Percentiles rank a stretch among this genome's conserved stretches.
These are phyloP conservation scores for Vanderwaltozyma yarrowii DNA, from an alignment of 805 yeast genomes.

Conservation along the genomic window DNA sequence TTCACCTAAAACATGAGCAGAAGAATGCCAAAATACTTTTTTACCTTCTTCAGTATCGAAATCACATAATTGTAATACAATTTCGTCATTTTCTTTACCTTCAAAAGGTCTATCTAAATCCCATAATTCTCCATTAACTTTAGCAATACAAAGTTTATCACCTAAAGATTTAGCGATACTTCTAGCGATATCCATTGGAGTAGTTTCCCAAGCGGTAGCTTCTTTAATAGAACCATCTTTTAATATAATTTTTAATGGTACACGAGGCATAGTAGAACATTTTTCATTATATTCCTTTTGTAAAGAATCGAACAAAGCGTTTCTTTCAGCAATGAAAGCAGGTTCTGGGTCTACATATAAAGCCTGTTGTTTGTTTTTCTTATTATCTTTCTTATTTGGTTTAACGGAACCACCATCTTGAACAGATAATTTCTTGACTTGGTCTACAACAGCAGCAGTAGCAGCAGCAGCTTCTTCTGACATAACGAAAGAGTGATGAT, in stretches of 20 bases:
- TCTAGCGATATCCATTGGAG: constrained; percentile 79
- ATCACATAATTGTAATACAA: constrained; percentile 67
- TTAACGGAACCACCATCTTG: constrained; percentile 22
- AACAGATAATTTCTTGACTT: constrained; percentile 34
- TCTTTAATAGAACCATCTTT: constrained; percentile 76
- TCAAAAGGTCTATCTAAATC: constrained; percentile 93
- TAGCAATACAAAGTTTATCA: constrained; percentile 84
- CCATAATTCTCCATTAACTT: constrained; percentile 87
- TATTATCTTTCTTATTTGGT: constrained; percentile 24
- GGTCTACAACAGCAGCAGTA: constrained; percentile 29
- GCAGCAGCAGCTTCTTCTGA: no score
- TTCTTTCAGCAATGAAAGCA: constrained; percentile 71
- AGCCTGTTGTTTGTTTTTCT: constrained; percentile 36
- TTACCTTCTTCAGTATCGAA: constrained; percentile 93
- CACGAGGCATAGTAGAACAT: constrained; percentile 50
- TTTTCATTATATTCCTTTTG: constrained; percentile 68
- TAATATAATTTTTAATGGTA: constrained; percentile 66
- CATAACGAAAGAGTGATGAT: background rate
- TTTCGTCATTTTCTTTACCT: constrained; percentile 32
- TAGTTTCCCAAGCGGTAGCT: constrained; percentile 81
- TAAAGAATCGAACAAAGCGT: constrained; percentile 67
- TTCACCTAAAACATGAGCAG: constrained; percentile 97
- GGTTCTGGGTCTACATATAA: constrained; percentile 67
- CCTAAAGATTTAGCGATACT: constrained; percentile 77
- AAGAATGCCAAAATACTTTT: constrained; percentile 96